Evolutionary conservation across 176 grass and related monocot species (phyloP).

Genomic region (Elaeis guineensis): DNA sequence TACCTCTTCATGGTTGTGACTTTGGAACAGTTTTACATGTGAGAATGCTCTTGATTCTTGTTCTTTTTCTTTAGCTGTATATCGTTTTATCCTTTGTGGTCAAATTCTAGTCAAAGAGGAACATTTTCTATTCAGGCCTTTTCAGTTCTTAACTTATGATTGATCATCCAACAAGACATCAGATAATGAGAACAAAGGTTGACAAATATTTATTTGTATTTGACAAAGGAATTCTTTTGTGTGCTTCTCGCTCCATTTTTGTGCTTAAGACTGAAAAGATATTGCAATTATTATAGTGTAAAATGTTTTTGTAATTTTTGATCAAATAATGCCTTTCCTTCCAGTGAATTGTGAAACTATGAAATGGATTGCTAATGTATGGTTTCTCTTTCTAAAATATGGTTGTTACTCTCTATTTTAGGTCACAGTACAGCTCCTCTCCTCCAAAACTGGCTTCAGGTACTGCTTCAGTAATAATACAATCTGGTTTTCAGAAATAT

Average conservation of each 20-base stretch:
- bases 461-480: slow-evolving; percentile 18
- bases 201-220: background rate
- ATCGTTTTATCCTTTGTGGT: no score
- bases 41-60: slow-evolving; percentile 18
- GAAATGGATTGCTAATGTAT: no score
- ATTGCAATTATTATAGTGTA: background rate
- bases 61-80: background rate
- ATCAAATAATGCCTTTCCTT: no score
- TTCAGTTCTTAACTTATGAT: no score
- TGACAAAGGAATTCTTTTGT: background rate
- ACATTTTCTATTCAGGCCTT: no score
- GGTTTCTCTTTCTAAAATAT: no score
- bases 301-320: no score
- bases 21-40: slow-evolving; percentile 87
- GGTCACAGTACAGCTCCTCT: slow-evolving; percentile 87
- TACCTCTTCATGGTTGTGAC: slow-evolving; percentile 88
- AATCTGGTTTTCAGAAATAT: slow-evolving; percentile 10
- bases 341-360: no score
- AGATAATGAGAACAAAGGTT: no score
- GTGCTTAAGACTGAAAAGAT: background rate
- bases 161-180: no score
- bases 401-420: slow-evolving; percentile 20
- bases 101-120: no score
- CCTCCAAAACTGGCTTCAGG: slow-evolving; percentile 99
- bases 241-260: background rate